phyloP scores from a whole-genome alignment of 306 rosid genomes.

The Quercus rubra region DNA sequence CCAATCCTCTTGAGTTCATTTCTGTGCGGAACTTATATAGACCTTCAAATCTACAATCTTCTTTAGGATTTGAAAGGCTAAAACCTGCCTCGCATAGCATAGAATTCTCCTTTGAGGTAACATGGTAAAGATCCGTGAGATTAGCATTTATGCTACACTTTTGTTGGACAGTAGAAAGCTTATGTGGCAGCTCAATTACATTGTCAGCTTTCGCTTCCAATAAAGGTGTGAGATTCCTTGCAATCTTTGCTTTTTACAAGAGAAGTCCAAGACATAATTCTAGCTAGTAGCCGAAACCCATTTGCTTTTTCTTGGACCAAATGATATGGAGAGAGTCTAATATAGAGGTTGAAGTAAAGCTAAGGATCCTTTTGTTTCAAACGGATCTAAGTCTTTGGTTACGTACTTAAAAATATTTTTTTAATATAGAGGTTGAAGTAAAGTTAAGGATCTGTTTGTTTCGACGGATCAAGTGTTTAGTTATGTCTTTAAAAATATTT shows the following conservation, averaged over 20 bases:
- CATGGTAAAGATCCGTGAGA: constrained; percentile 17
- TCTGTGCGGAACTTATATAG: not conserved
- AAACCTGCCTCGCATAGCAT: not conserved
- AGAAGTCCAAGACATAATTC: constrained; percentile 26
- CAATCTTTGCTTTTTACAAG: not conserved
- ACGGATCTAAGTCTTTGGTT: no score
- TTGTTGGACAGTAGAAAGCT: constrained; percentile 29
- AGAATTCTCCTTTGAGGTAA: constrained; percentile 16
- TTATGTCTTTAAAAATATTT: no score
- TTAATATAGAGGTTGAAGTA: no score
- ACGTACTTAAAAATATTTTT: no score
- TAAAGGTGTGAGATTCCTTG: constrained; percentile 29
- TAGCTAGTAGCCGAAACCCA: not conserved
- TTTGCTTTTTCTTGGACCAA: constrained; percentile 16
- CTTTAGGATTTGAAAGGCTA: no score
- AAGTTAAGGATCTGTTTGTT: no score
- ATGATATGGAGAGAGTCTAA: not conserved
- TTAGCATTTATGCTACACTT: constrained; percentile 26
- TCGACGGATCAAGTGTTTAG: no score
- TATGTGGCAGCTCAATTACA: constrained; percentile 24
- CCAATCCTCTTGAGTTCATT: not conserved
- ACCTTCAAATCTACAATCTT: not conserved
- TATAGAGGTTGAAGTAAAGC: not conserved
- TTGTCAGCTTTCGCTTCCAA: constrained; percentile 34
- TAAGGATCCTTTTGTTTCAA: no score